These are phyloP conservation scores for Nicotiana benthamiana DNA, from an alignment of 257 asterid species.

Conservation along the genomic window DNA sequence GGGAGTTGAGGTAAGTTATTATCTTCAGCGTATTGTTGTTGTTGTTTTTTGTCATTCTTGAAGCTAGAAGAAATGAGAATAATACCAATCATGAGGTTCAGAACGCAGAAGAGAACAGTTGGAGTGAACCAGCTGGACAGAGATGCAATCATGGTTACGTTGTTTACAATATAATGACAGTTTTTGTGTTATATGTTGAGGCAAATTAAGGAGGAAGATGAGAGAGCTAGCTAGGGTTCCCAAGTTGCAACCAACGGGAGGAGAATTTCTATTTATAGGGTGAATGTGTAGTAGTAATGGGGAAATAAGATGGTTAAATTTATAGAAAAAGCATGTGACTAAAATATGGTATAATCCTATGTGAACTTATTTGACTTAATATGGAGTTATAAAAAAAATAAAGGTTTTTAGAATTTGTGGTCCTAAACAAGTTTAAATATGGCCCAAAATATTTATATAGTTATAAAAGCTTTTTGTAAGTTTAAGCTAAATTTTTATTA, in stretches of 20 bases:
- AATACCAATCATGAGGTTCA: constrained; percentile 70
- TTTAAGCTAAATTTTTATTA: too few relatives aligned
- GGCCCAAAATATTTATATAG: too few relatives aligned
- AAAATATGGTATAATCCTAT: too few relatives aligned
- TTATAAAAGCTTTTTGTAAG: too few relatives aligned
- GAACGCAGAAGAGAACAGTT: constrained; percentile 62
- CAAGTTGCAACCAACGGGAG: neutral
- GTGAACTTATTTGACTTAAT: too few relatives aligned
- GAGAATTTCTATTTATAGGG: neutral
- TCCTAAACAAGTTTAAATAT: too few relatives aligned
- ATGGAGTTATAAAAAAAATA: too few relatives aligned
- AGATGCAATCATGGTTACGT: constrained; percentile 7
- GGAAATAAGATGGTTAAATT: neutral
- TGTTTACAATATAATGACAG: neutral
- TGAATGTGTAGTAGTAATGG: neutral
- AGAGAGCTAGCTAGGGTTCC: neutral
- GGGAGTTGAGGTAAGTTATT: neutral
- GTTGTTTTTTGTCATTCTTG: constrained; percentile 15
- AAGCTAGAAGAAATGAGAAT: constrained; percentile 48
- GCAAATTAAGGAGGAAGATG: neutral
- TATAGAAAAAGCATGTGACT: neutral
- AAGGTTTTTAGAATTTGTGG: too few relatives aligned
- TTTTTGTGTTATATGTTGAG: neutral
- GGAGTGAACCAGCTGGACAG: constrained; percentile 85
- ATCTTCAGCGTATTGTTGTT: neutral